Percentiles rank a stretch among this genome's conserved stretches.
phyloP scores from a whole-genome alignment of 129 eudicot genomes.

The Artemisia annua region DNA sequence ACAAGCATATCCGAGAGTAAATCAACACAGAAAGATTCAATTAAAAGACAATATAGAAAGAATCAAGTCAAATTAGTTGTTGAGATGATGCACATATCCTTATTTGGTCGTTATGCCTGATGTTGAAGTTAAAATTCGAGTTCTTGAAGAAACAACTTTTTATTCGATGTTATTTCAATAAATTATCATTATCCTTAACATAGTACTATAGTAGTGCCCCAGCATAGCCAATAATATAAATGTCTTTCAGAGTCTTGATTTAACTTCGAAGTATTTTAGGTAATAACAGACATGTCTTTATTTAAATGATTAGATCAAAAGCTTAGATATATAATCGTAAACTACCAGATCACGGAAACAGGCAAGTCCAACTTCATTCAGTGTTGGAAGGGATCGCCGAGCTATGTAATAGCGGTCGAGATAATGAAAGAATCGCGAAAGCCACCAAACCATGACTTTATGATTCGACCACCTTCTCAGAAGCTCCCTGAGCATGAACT shows the following conservation, averaged over 20 bases:
- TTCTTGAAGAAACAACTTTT: background rate
- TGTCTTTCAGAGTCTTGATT: no score
- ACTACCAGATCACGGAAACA: constrained; percentile 93
- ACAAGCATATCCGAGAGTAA: constrained; percentile 8
- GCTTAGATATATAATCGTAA: background rate
- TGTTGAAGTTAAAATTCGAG: no score
- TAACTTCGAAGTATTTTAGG: no score
- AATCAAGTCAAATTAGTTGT: no score
- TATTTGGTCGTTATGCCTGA: no score
- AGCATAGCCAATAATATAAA: no score
- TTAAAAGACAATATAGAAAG: no score
- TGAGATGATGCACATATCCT: no score
- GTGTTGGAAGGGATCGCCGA: constrained; percentile 81
- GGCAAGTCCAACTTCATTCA: constrained; percentile 87
- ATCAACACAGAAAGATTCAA: background rate
- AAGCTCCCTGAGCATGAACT: constrained; percentile 93
- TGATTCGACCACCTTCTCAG: constrained; percentile 92
- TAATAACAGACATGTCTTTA: no score
- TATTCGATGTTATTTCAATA: background rate
- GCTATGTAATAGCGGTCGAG: constrained; percentile 92
- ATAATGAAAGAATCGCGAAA: constrained; percentile 85
- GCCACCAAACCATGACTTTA: constrained; percentile 97
- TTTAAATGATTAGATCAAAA: background rate
- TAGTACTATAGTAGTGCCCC: no score
- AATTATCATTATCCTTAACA: no score